A percentile compares a stretch with the other conserved stretches of the same genome.
These are phyloP conservation scores for Blastobotrys buckinghamii DNA, from an alignment of 1,139 yeast species.

Conservation along the genomic window DNA sequence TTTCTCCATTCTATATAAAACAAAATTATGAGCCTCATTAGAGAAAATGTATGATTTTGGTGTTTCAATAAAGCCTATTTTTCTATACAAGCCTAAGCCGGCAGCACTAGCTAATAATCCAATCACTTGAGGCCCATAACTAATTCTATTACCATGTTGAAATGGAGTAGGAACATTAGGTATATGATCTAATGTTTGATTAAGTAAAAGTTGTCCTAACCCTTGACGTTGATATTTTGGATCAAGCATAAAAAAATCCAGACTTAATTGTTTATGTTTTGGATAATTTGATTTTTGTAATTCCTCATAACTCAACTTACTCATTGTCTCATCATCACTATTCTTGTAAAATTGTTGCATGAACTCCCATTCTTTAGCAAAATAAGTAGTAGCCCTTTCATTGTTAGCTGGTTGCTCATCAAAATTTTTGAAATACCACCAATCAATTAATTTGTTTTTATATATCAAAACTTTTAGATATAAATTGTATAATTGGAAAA, in stretches of 20 bases:
- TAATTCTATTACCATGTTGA: background rate
- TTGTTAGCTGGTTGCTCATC: background rate
- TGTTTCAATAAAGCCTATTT: conserved; percentile 1
- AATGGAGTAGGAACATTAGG: background rate
- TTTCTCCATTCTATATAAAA: background rate
- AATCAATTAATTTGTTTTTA: background rate
- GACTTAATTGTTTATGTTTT: background rate
- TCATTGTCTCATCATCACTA: background rate
- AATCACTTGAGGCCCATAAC: conserved; percentile 9
- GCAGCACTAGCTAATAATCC: conserved; percentile 3
- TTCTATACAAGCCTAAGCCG: conserved; percentile 4
- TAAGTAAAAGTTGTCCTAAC: background rate
- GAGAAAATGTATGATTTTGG: background rate
- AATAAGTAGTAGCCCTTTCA: background rate
- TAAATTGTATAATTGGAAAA: background rate
- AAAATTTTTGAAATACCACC: background rate
- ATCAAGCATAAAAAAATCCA: background rate
- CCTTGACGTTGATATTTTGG: conserved; percentile 2
- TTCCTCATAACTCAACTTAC: background rate
- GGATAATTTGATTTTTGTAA: background rate
- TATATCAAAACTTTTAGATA: background rate
- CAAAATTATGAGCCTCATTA: background rate
- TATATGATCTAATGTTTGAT: background rate
- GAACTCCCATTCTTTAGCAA: background rate
- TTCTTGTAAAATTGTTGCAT: background rate